Evolutionary conservation across 2,329 filamentous ascomycete species (phyloP).

Genomic region (Cladophialophora chaetospira): DNA sequence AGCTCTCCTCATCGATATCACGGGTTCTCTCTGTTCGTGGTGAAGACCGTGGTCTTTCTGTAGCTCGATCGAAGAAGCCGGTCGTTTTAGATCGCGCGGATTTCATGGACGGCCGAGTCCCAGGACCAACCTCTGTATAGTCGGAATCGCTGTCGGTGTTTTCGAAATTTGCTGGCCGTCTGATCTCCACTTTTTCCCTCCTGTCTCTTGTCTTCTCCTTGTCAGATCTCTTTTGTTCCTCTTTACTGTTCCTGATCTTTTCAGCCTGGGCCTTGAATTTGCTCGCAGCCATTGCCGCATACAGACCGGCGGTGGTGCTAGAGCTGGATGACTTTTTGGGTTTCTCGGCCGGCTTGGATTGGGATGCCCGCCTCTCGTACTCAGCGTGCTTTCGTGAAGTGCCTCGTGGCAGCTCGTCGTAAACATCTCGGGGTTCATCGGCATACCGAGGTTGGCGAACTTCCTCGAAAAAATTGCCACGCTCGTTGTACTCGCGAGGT

Average conservation of each 20-base stretch:
- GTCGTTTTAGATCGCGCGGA: slow-evolving; percentile 23
- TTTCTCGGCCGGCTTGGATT: slow-evolving; percentile 40
- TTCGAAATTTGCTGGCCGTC: slow-evolving; percentile 34
- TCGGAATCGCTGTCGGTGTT: slow-evolving; percentile 42
- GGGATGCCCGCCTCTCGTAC: slow-evolving; percentile 38
- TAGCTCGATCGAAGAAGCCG: slow-evolving; percentile 18
- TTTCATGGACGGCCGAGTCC: slow-evolving; percentile 25
- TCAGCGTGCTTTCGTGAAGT: slow-evolving; percentile 46
- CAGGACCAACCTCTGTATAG: slow-evolving; percentile 16
- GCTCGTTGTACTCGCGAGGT: slow-evolving; percentile 45
- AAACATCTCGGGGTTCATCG: slow-evolving; percentile 42
- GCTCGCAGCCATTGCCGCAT: slow-evolving; percentile 22
- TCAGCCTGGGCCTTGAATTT: slow-evolving; percentile 27
- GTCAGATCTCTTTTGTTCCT: slow-evolving; percentile 45
- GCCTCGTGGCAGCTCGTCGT: slow-evolving; percentile 41
- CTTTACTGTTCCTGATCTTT: slow-evolving; percentile 24
- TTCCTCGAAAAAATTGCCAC: slow-evolving; percentile 44
- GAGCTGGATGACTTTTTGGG: slow-evolving; percentile 32
- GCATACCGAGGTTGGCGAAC: slow-evolving; percentile 43
- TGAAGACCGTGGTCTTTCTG: slow-evolving; percentile 21
- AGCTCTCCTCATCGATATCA: slow-evolving; percentile 21
- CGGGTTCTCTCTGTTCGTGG: slow-evolving; percentile 34
- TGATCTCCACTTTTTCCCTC: slow-evolving; percentile 42
- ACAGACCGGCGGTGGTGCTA: slow-evolving; percentile 29
- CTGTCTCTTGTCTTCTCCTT: slow-evolving; percentile 46